Base-by-base conservation (phyloP, 1,284 basidiomycete genomes). In the Rhodotorula sp. region DNA sequence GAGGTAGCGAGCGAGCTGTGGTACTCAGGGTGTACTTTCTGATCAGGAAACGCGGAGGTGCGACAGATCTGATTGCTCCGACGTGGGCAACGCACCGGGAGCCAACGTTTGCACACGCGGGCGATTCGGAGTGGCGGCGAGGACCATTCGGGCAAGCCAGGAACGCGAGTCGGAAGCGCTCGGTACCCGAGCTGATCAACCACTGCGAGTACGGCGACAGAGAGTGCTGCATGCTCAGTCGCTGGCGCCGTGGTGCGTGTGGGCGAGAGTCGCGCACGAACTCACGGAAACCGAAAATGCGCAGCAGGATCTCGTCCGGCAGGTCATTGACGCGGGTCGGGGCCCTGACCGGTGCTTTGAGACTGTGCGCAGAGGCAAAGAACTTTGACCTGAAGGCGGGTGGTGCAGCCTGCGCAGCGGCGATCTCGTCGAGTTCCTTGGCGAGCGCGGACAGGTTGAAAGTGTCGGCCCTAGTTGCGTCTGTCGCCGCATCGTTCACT, bases 101-200 rank as follows among this genome's bases (percentile, higher is more conserved):
- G 64, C 72, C 72, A 73, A 0, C 72, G 60, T 24, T 54, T 46
- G 46, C 72, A 73, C 0, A 73, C 72, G 42, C 70, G 64, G 3
- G 51, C 66, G 17, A 70, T 45, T 0, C 64, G 48, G 1, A 70
- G 33, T 3, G 72, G 72, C 5, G 72, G 72, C 3, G 17, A 57
- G n/a, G 62, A 66, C 68, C 71, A 73, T 17, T 62, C 49, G 1
- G 66, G 57, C 10, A 55, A 33, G 12, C 29, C 54, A 8, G 46
- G 37, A 5, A 17, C 24, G 14, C 6, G 37, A 17, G 49, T 17
- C 12, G 56, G 17, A 0, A 53, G 42, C 8, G 66, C 54, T 5
- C 66, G 55, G n/a, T 68, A 68, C 2, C 72, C 72, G 14, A 64
- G 61, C 42, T 61, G 56, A 15, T 70, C 68, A 54, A 69, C 48